A percentile compares a stretch with the other conserved stretches of the same genome.
phyloP scores from a whole-genome alignment of 1,284 basidiomycete species.

The Termitomyces sp. region DNA sequence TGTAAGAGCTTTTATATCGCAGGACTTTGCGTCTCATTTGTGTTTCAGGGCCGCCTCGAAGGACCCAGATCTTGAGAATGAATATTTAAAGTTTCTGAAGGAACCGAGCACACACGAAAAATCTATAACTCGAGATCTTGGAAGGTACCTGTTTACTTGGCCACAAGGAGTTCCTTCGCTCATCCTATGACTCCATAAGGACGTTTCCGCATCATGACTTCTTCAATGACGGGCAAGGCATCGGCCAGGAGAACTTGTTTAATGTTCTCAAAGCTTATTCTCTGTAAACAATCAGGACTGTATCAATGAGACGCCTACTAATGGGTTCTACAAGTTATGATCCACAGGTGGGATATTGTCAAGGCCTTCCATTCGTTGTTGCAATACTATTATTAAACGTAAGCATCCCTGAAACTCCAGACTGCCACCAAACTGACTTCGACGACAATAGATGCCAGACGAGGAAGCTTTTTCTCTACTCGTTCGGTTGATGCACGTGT shows the following conservation, averaged over 20 bases:
- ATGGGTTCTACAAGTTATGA: constrained; percentile 66
- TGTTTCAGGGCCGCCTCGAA: constrained; percentile 77
- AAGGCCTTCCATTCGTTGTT: constrained; percentile 93
- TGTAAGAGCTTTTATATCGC: constrained; percentile 45
- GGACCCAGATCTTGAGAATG: constrained; percentile 80
- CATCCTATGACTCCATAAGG: constrained; percentile 30
- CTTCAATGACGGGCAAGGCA: constrained; percentile 87
- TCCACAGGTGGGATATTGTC: constrained; percentile 93
- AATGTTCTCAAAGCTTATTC: constrained; percentile 98
- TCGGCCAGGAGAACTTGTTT: constrained; percentile 94
- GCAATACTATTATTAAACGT: constrained; percentile 91
- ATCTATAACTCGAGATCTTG: constrained; percentile 87
- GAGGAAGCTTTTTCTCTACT: constrained; percentile 97
- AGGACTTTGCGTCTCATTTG: constrained; percentile 6
- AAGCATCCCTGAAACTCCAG: constrained; percentile 23
- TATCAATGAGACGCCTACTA: background rate
- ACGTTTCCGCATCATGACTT: constrained; percentile 98
- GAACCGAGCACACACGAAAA: constrained; percentile 88
- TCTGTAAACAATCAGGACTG: constrained; percentile 40
- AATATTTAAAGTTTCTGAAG: constrained; percentile 82
- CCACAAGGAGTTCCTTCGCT: background rate
- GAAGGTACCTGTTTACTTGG: constrained; percentile 44
- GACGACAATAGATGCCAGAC: constrained; percentile 80
- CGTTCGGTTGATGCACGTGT: constrained; percentile 96
- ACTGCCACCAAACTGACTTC: constrained; percentile 4